Percentiles rank a stretch among this genome's conserved stretches.
Conservation (phyloP, 768 basidiomycete genomes). For the Lentinus tigrinus region DNA sequence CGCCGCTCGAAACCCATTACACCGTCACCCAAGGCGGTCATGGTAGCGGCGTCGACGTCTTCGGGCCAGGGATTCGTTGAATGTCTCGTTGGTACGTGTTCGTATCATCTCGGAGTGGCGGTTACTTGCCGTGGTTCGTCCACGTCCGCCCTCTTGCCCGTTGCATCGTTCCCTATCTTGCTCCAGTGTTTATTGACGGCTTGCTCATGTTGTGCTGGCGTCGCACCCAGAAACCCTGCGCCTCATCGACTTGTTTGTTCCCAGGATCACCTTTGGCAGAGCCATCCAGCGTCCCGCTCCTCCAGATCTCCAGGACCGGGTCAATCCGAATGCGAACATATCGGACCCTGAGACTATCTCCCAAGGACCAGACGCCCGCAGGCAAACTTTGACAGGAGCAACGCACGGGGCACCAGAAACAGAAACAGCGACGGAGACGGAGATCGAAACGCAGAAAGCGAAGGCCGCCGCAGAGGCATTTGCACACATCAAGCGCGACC, state of each 20-base stretch:
- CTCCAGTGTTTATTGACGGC: not conserved
- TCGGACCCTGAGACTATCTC: not conserved
- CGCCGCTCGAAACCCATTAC: not conserved
- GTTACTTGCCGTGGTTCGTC: not conserved
- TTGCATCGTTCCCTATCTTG: not conserved
- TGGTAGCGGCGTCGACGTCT: constrained; percentile 6
- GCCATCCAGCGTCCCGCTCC: constrained; percentile 35
- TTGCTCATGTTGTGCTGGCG: not conserved
- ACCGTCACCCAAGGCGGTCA: constrained; percentile 6
- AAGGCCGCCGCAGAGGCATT: constrained; percentile 55
- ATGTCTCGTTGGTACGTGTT: constrained; percentile 22
- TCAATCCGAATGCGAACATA: not conserved
- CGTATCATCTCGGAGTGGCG: not conserved
- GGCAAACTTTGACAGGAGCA: not conserved
- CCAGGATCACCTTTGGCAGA: constrained; percentile 80
- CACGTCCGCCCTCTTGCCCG: not conserved
- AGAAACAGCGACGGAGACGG: not conserved
- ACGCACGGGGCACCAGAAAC: too few relatives aligned
- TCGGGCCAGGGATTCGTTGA: constrained; percentile 20
- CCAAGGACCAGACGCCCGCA: not conserved
- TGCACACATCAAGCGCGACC: constrained; percentile 81
- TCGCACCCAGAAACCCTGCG: constrained; percentile 60
- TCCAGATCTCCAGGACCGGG: not conserved
- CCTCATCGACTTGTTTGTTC: constrained; percentile 78
- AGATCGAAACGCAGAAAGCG: not conserved